These are phyloP conservation scores for Orbilia javanica DNA, from an alignment of 2,329 filamentous ascomycete species.

Conservation along the genomic window DNA sequence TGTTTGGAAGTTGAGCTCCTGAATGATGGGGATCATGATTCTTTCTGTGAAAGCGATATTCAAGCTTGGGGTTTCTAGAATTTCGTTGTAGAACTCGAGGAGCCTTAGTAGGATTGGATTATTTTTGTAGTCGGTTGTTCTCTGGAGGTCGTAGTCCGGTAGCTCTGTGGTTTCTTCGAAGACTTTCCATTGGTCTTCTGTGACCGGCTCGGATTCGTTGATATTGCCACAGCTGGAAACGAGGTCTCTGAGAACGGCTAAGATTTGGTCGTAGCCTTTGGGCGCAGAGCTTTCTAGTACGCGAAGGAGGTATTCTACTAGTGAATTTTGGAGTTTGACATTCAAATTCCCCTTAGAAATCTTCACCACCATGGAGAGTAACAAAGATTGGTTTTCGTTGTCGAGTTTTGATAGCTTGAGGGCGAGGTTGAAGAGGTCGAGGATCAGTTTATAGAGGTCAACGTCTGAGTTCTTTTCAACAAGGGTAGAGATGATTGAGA, in stretches of 20 bases:
- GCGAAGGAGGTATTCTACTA: conserved; percentile 1
- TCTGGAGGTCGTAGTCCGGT: background rate
- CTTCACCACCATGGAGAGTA: background rate
- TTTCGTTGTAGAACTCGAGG: background rate
- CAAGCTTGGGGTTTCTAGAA: background rate
- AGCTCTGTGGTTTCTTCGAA: background rate
- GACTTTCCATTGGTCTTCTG: conserved; percentile 14
- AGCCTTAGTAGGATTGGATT: background rate
- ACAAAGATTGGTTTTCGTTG: background rate
- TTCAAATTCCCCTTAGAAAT: background rate
- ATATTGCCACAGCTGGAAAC: conserved; percentile 9
- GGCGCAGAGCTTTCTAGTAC: background rate
- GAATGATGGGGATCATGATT: conserved; percentile 25
- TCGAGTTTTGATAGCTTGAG: background rate
- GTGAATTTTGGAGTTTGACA: background rate
- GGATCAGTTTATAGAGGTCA: background rate
- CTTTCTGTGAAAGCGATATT: background rate
- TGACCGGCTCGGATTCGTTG: conserved; percentile 14
- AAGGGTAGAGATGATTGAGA: background rate
- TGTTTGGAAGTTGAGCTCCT: conserved; percentile 7
- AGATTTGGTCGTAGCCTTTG: background rate
- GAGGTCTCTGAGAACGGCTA: background rate
- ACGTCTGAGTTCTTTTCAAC: background rate
- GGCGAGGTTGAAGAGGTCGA: background rate
- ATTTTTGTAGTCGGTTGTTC: too few species aligned